These are phyloP conservation scores for Schwanniomyces vanrijiae DNA, from an alignment of 805 yeast species.

Conservation along the genomic window DNA sequence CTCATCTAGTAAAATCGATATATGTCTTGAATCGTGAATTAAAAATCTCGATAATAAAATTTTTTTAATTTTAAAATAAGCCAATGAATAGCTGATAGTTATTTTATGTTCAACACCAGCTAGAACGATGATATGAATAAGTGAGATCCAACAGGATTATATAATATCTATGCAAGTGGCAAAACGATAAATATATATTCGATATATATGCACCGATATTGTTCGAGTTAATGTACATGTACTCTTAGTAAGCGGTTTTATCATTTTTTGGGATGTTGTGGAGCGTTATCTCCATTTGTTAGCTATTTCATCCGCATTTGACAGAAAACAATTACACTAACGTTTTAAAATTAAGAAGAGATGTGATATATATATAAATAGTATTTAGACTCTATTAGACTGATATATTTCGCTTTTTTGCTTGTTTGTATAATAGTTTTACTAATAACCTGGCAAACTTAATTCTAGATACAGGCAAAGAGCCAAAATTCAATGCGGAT, in stretches of 20 bases:
- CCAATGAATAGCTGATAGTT: neutral
- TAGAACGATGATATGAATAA: neutral
- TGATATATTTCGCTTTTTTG: too few relatives aligned
- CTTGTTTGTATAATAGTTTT: too few relatives aligned
- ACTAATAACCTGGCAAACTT: too few relatives aligned
- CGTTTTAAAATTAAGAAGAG: too few relatives aligned
- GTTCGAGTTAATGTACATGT: neutral
- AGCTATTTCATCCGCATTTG: neutral
- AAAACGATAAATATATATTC: neutral
- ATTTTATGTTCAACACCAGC: neutral
- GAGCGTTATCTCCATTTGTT: conserved; percentile 1
- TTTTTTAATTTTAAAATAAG: neutral
- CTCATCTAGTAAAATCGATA: neutral
- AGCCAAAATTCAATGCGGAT: too few relatives aligned
- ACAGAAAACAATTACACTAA: neutral
- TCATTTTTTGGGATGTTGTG: neutral
- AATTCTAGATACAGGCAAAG: too few relatives aligned
- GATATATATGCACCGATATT: neutral
- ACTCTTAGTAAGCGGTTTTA: neutral
- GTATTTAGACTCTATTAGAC: too few relatives aligned
- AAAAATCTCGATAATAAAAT: neutral
- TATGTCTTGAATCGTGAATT: neutral
- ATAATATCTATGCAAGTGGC: neutral
- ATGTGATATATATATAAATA: too few relatives aligned
- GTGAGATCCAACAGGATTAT: neutral